A percentile compares a stretch with the other conserved stretches of the same genome.
Evolutionary conservation across 2,329 filamentous ascomycete genomes (phyloP).

Genomic region (Stachybotrys echinatus): DNA sequence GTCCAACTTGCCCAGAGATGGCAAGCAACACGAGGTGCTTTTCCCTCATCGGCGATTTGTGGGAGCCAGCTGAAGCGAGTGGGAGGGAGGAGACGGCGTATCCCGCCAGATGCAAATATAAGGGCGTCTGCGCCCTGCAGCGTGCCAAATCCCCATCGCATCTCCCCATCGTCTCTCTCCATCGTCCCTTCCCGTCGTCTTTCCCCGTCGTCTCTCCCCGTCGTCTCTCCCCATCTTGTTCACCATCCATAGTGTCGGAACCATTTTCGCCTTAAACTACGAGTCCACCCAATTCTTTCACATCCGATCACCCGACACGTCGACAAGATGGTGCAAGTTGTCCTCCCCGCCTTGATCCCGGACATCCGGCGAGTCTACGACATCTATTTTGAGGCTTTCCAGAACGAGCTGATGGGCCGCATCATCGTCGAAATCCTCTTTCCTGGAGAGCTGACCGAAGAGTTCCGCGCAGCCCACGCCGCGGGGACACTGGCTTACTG

Average conservation of each 20-base stretch:
- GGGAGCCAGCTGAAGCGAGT: no score
- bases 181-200: no score
- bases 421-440: slow-evolving; percentile 38
- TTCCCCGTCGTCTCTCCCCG: no score
- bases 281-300: no score
- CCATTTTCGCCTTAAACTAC: no score
- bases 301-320: no score
- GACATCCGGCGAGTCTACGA: slow-evolving; percentile 42
- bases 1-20: background rate
- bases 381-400: slow-evolving; percentile 40
- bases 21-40: background rate
- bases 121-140: background rate
- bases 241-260: no score
- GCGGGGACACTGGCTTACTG: slow-evolving; percentile 32
- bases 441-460: slow-evolving; percentile 25
- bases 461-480: slow-evolving; percentile 37
- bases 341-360: slow-evolving; percentile 39
- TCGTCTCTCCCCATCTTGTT: no score
- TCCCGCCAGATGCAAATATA: background rate
- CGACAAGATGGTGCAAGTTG: slow-evolving; percentile 28
- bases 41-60: no score
- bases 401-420: slow-evolving; percentile 27
- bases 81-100: background rate
- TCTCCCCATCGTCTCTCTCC: no score
- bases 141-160: no score